Evolutionary conservation across 768 basidiomycete species (phyloP).

Genomic region (Boletus eberwhitei): DNA sequence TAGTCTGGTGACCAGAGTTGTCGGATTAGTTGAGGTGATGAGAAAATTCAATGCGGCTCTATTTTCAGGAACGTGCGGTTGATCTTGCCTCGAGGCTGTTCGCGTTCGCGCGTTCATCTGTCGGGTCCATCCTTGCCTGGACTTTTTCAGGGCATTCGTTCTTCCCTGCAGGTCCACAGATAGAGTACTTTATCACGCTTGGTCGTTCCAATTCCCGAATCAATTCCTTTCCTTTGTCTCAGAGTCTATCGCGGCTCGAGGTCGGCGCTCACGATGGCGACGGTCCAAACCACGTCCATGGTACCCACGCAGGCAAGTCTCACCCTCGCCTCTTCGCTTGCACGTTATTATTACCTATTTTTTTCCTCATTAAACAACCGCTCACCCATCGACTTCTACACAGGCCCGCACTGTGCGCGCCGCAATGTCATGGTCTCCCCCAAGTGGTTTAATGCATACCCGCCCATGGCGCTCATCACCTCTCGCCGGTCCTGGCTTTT

Average conservation of each 20-base stretch:
- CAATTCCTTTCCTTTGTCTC: not conserved
- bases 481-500: slow-evolving; percentile 25
- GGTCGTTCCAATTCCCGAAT: not conserved
- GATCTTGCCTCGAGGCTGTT: slow-evolving; percentile 19
- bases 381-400: not conserved
- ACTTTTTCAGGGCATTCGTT: slow-evolving; percentile 7
- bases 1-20: too few species aligned
- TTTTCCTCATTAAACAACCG: not conserved
- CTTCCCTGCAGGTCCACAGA: slow-evolving; percentile 8
- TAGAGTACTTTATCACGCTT: slow-evolving; percentile 2
- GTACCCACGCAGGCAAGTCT: slow-evolving; percentile 14
- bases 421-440: slow-evolving; percentile 3
- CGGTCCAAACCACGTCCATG: not conserved
- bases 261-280: slow-evolving; percentile 3
- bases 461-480: slow-evolving; percentile 32
- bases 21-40: too few species aligned
- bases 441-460: slow-evolving; percentile 10
- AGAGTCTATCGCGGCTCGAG: not conserved
- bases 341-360: not conserved
- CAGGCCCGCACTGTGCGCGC: slow-evolving; percentile 21
- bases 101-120: slow-evolving; percentile 22
- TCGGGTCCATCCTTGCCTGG: not conserved
- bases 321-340: not conserved
- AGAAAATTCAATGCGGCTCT: too few species aligned
- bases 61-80: slow-evolving; percentile 11